Evolutionary conservation across 805 yeast genomes (phyloP).

Genomic region (Tetrapisispora iriomotensis): DNA sequence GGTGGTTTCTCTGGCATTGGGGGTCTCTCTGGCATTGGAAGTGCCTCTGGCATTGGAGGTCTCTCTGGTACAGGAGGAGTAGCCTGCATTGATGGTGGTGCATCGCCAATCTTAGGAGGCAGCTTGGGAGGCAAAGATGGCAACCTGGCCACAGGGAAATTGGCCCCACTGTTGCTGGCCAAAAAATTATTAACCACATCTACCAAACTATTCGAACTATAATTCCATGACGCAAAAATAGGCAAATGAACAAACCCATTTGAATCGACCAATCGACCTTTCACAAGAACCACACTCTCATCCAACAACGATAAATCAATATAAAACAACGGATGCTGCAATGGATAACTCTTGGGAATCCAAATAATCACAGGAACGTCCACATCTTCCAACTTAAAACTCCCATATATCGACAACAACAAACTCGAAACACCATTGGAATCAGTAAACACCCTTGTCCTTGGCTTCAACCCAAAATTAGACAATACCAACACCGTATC

Average conservation of each 20-base stretch:
- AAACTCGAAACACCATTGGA: slow-evolving; percentile 51
- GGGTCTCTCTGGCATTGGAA: neutral
- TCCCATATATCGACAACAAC: slow-evolving; percentile 55
- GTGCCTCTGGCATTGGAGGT: neutral
- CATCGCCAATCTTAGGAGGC: neutral
- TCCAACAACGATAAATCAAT: slow-evolving; percentile 42
- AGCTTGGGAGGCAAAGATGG: neutral
- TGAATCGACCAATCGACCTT: slow-evolving; percentile 58
- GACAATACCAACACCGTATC: slow-evolving; percentile 43
- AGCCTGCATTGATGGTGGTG: neutral
- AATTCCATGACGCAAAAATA: slow-evolving; percentile 48
- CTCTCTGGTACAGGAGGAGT: neutral
- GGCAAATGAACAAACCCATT: slow-evolving; percentile 70
- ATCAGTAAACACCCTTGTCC: slow-evolving; percentile 55
- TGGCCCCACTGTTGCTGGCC: neutral
- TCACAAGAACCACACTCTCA: slow-evolving; percentile 35
- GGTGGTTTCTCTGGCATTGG: neutral
- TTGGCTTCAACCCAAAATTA: slow-evolving; percentile 49
- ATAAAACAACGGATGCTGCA: slow-evolving; percentile 54
- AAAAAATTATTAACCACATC: slow-evolving; percentile 9
- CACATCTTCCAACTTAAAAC: slow-evolving; percentile 25
- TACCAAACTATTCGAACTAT: slow-evolving; percentile 2
- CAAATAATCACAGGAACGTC: slow-evolving; percentile 56
- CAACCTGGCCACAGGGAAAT: neutral
- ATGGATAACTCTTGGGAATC: slow-evolving; percentile 68